Conservation (phyloP, 257 asterid genomes). For the Ehretia macrophylla region DNA sequence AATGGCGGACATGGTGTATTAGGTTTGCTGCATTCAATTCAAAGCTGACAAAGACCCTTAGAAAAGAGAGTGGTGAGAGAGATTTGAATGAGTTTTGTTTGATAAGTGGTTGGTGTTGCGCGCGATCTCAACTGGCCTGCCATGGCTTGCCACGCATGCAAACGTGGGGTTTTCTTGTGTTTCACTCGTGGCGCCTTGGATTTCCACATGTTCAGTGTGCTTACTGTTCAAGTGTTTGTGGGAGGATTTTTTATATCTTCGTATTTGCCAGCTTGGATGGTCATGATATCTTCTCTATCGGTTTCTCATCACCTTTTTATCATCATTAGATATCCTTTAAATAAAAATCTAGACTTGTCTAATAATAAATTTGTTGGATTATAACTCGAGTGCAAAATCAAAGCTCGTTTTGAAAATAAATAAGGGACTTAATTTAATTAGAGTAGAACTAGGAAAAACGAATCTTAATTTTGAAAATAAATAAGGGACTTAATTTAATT, state of each 20-base stretch:
- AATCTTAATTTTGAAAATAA: no score
- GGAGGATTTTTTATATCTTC: constrained; percentile 5
- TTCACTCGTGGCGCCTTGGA: constrained; percentile 40
- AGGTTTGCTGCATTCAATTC: background rate
- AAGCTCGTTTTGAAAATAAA: no score
- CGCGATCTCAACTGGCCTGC: constrained; percentile 70
- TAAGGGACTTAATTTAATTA: no score
- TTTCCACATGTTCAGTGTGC: constrained; percentile 27
- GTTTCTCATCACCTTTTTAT: background rate
- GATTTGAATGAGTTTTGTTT: constrained; percentile 16
- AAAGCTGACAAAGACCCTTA: constrained; percentile 7
- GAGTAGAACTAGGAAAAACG: no score
- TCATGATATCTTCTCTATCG: constrained; percentile 25
- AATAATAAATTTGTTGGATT: no score
- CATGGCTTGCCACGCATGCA: constrained; percentile 50
- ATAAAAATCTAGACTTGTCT: no score
- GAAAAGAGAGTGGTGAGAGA: constrained; percentile 11
- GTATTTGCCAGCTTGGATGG: constrained; percentile 26
- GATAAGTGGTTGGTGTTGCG: constrained; percentile 58
- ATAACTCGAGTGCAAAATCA: no score
- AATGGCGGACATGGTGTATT: constrained; percentile 78
- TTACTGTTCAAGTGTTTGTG: background rate
- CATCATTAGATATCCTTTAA: constrained; percentile 4
- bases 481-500: no score
- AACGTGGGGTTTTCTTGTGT: constrained; percentile 14